These are phyloP conservation scores for Xylaria hypoxylon DNA, from an alignment of 2,329 filamentous ascomycete genomes.

Conservation along the genomic window DNA sequence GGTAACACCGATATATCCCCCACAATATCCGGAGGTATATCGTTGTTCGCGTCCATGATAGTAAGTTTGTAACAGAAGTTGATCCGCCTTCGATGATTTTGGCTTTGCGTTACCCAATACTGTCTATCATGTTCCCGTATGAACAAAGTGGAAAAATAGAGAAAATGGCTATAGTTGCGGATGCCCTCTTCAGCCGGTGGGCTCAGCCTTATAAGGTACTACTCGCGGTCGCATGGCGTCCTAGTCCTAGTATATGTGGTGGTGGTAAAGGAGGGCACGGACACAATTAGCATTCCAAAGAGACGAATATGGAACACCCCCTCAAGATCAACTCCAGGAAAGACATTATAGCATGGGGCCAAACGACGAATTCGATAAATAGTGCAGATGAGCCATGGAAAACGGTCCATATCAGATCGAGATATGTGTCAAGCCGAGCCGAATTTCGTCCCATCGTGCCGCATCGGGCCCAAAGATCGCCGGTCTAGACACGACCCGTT, in stretches of 20 bases:
- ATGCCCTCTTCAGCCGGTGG: conserved; percentile 5
- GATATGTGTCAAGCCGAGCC: conserved; percentile 2
- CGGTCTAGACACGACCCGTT: conserved; percentile 19
- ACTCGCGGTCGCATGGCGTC: not conserved
- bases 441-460: conserved; percentile 18
- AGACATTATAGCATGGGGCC: not conserved
- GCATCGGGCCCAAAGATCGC: conserved; percentile 10
- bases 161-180: not conserved
- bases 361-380: not conserved
- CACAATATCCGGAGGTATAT: not conserved
- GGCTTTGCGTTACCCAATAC: conserved; percentile 1
- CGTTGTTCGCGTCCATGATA: conserved; percentile 18
- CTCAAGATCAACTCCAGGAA: conserved; percentile 14
- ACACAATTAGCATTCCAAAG: conserved; percentile 17
- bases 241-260: conserved; percentile 8
- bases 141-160: conserved; percentile 4
- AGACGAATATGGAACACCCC: conserved; percentile 25
- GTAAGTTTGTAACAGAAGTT: not conserved
- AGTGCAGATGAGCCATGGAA: not conserved
- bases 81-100: conserved; percentile 1
- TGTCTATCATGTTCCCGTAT: conserved; percentile 3
- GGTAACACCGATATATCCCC: no score
- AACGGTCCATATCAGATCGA: not conserved
- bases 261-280: conserved; percentile 11
- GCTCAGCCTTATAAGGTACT: conserved; percentile 29